Conservation (phyloP, 768 basidiomycete genomes). For the Sutorius australiensis region DNA sequence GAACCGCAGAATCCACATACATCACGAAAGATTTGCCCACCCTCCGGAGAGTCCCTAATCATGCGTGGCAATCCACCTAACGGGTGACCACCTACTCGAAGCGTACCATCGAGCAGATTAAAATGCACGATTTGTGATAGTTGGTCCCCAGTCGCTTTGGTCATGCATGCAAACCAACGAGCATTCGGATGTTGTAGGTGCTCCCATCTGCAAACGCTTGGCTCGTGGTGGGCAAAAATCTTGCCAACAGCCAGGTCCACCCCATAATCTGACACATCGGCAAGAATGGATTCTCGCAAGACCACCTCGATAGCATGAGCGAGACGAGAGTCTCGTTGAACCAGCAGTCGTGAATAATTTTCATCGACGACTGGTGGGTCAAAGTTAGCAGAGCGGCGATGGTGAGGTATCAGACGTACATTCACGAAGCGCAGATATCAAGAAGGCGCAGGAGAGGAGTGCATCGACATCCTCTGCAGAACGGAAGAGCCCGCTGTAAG, state of each 20-base stretch:
- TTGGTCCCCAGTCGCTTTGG: background rate
- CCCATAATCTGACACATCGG: background rate
- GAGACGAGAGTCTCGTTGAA: slow-evolving; percentile 23
- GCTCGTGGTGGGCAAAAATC: slow-evolving; percentile 7
- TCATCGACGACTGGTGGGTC: background rate
- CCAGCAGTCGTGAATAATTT: background rate
- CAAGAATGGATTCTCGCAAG: background rate
- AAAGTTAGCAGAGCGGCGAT: background rate
- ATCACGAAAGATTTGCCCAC: background rate
- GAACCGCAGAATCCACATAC: background rate
- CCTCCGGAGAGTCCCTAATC: background rate
- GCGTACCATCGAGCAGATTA: slow-evolving; percentile 15
- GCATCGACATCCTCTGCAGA: background rate
- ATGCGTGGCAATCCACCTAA: slow-evolving; percentile 6
- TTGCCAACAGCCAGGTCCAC: slow-evolving; percentile 12
- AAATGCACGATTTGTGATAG: background rate
- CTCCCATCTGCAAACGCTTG: slow-evolving; percentile 9
- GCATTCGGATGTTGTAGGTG: background rate
- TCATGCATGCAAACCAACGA: slow-evolving; percentile 14
- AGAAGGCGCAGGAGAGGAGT: slow-evolving; percentile 20
- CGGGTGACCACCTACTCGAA: slow-evolving; percentile 17
- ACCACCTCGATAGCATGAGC: slow-evolving; percentile 16
- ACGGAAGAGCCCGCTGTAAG: background rate
- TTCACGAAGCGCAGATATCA: slow-evolving; percentile 11
- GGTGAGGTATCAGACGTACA: background rate